Percentiles rank a stretch among this genome's conserved stretches.
phyloP scores from a whole-genome alignment of 192 early-diverging fungal species.

The Pilobolus umbonatus region DNA sequence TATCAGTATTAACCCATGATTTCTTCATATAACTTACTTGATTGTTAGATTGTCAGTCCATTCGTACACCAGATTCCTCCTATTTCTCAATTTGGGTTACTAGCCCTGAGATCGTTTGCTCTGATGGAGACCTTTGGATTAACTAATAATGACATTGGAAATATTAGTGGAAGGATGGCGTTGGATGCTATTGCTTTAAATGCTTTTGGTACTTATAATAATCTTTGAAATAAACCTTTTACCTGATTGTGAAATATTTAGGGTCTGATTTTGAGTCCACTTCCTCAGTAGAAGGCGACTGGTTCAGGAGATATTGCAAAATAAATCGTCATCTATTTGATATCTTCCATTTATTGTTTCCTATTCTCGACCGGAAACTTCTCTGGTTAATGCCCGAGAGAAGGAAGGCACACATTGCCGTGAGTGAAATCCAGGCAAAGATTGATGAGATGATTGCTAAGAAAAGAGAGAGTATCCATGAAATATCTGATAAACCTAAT shows the following conservation, averaged over 20 bases:
- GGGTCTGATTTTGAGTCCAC: conserved; percentile 50
- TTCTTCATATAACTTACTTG: background rate
- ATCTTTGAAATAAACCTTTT: background rate
- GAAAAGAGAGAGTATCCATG: conserved; percentile 4
- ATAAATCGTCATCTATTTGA: conserved; percentile 41
- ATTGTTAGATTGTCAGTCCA: background rate
- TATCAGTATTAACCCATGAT: background rate
- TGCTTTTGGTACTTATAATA: conserved; percentile 29
- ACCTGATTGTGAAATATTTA: background rate
- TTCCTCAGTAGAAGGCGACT: conserved; percentile 33
- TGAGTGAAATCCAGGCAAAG: conserved; percentile 8
- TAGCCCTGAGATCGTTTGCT: background rate
- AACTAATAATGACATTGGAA: background rate
- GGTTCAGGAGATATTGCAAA: conserved; percentile 40
- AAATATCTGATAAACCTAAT: no score
- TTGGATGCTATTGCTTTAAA: conserved; percentile 54
- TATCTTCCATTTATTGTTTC: conserved; percentile 47
- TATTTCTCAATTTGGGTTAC: conserved; percentile 1
- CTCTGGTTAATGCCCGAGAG: background rate
- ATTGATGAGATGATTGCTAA: conserved; percentile 8
- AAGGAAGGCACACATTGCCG: background rate
- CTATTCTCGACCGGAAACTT: conserved; percentile 39
- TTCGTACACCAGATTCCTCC: conserved; percentile 12
- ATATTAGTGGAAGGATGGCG: conserved; percentile 29
- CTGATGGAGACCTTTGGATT: conserved; percentile 5